Percentiles rank a stretch among this genome's conserved stretches.
These are phyloP conservation scores for Graphilbum fragrans DNA, from an alignment of 2,329 filamentous ascomycete genomes.

Conservation along the genomic window DNA sequence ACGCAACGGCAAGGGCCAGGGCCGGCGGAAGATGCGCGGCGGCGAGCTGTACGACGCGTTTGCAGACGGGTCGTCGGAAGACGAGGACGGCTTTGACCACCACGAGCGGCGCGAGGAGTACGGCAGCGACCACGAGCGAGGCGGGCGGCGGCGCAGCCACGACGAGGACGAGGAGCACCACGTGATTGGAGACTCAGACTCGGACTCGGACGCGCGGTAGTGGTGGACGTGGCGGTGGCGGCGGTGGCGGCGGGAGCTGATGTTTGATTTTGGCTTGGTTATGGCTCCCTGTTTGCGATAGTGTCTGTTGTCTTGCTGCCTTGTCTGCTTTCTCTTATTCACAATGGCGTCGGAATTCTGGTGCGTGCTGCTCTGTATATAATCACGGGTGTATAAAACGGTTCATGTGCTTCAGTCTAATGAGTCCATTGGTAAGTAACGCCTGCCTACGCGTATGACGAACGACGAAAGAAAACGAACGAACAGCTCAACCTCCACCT, in stretches of 20 bases:
- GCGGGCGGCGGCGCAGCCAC: slow-evolving; percentile 18
- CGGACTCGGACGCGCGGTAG: slow-evolving; percentile 21
- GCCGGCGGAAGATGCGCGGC: slow-evolving; percentile 45
- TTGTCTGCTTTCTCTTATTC: too few species aligned
- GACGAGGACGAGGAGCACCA: slow-evolving; percentile 23
- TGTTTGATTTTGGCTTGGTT: too few species aligned
- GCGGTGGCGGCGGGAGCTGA: too few species aligned
- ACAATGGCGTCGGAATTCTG: too few species aligned
- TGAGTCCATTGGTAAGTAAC: too few species aligned
- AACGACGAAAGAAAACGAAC: not conserved
- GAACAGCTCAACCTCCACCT: not conserved
- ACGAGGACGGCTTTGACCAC: slow-evolving; percentile 22
- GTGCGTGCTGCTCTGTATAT: too few species aligned
- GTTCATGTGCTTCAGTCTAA: too few species aligned
- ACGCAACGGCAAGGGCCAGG: slow-evolving; percentile 18
- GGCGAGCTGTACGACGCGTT: slow-evolving; percentile 97
- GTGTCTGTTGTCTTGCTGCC: too few species aligned
- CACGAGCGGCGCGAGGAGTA: slow-evolving; percentile 47
- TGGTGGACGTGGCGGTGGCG: too few species aligned
- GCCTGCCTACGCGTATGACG: too few species aligned
- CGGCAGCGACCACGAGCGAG: slow-evolving; percentile 27
- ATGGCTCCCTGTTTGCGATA: too few species aligned
- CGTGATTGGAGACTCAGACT: slow-evolving; percentile 37
- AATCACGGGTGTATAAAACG: too few species aligned
- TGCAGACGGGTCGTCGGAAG: slow-evolving; percentile 68